Base-by-base conservation (phyloP, 2,329 filamentous ascomycete species). In the Trichophyton rubrum region DNA sequence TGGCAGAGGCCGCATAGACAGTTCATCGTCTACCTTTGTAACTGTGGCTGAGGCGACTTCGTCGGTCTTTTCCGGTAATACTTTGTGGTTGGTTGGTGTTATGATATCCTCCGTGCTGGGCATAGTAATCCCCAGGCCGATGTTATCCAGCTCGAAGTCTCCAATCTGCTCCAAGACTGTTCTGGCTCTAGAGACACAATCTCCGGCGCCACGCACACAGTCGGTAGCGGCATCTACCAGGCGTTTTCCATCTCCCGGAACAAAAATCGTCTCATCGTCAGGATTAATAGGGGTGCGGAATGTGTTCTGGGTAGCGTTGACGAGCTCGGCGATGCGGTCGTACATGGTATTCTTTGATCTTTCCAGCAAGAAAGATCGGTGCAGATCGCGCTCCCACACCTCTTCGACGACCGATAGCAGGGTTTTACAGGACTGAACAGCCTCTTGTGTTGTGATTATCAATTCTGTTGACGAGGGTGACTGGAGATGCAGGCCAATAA, bases 401-500 rank as follows among this genome's bases (percentile, higher is more conserved):
- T 87, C 83, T 68, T 95, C 89, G 9, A 96, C 83, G 9, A 96
- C 85, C 15, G 84, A 81, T 58, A 96, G 79, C 56, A 97, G 80
- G 65, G 87, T 84, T 55, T 86, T 86, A 64, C 91, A 95, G 2
- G 91, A 90, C 6, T 84, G 80, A 8, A 91, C 88, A 7, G 91
- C 89, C 70, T 92, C 86, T 69, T 89, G 86, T 56, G 95, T 92
- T 15, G 89, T 90, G 9, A 85, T 76, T 35, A 90, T 84, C 56
- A 97, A 80, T 71, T 96, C 90, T 0, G 87, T 84, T 7, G 90
- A 87, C 6, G 90, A 93, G 64, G 93, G 87, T n/a, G 91, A 93
- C 71, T 96, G 90, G 62, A 96, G 79, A 72, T 96, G 90, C 60
- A 96, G 81, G 15, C 93, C 93, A 70, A 97, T 92, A 71, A 97